Evolutionary conservation across 345 rosid genomes (phyloP).

Genomic region (Rhizophora mangle): DNA sequence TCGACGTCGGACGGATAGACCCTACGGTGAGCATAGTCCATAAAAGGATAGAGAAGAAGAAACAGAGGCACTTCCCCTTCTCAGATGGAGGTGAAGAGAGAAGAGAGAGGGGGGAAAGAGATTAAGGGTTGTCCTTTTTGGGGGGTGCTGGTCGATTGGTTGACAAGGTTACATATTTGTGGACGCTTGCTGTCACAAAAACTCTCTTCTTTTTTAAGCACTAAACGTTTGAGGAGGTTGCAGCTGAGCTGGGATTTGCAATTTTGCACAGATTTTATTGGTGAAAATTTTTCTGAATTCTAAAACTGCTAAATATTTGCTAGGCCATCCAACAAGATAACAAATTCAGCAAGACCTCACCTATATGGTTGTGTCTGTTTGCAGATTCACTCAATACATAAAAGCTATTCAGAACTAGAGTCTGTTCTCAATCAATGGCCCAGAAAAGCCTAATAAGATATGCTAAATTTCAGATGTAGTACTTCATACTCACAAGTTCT

Average conservation of each 20-base stretch:
- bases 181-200: conserved; percentile 22
- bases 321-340: background rate
- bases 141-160: conserved; percentile 20
- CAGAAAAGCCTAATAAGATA: too few relatives aligned
- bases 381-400: background rate
- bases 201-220: conserved; percentile 5
- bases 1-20: conserved; percentile 20
- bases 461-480: too few relatives aligned
- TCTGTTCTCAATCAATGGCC: too few relatives aligned
- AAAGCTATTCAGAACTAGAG: background rate
- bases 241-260: background rate
- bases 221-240: background rate
- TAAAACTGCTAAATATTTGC: background rate
- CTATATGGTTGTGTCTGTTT: background rate
- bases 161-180: conserved; percentile 28
- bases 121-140: background rate
- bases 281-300: background rate
- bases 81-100: conserved; percentile 9
- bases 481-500: too few relatives aligned
- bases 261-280: conserved; percentile 4
- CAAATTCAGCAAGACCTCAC: background rate
- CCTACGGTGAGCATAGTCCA: conserved; percentile 33
- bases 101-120: conserved; percentile 2
- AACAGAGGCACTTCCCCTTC: conserved; percentile 10
- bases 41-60: conserved; percentile 10